A percentile compares a stretch with the other conserved stretches of the same genome.
Conservation (phyloP, 176 grass and related monocot species). For the Avena atlantica region DNA sequence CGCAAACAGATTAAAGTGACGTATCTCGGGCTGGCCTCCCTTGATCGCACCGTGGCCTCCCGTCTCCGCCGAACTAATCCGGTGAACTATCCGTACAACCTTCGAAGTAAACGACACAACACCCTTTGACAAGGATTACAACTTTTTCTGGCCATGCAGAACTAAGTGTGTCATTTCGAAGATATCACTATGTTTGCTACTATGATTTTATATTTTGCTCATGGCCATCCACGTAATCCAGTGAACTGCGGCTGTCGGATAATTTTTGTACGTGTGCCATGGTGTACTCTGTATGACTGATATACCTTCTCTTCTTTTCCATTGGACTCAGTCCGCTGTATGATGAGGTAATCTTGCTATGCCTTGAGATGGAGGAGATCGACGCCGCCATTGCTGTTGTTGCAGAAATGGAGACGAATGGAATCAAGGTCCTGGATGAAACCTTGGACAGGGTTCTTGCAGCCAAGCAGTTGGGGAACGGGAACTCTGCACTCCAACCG, state of each 20-base stretch:
- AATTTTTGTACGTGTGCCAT: background rate
- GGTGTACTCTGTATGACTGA: background rate
- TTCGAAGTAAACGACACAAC: too few relatives aligned
- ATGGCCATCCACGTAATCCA: background rate
- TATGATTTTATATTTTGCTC: background rate
- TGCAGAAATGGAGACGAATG: constrained; percentile 82
- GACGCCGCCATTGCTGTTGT: constrained; percentile 91
- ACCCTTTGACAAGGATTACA: background rate
- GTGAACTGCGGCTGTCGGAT: constrained; percentile 9
- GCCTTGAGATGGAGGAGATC: constrained; percentile 80
- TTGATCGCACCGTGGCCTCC: too few relatives aligned
- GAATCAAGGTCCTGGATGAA: constrained; percentile 82
- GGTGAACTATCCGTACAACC: too few relatives aligned
- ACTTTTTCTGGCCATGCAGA: background rate
- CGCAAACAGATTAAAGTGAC: too few relatives aligned
- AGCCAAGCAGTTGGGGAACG: constrained; percentile 59
- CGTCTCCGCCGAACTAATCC: too few relatives aligned
- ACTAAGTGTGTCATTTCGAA: constrained; percentile 23
- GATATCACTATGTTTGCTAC: constrained; percentile 3
- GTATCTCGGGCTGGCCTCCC: too few relatives aligned
- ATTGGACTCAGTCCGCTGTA: constrained; percentile 75
- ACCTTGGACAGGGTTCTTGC: constrained; percentile 91
- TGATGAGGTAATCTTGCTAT: constrained; percentile 79
- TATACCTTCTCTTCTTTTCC: constrained; percentile 20
- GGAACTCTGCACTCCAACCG: constrained; percentile 53